Conservation (phyloP, 495 filamentous ascomycete species). For the Terfezia claveryi region DNA sequence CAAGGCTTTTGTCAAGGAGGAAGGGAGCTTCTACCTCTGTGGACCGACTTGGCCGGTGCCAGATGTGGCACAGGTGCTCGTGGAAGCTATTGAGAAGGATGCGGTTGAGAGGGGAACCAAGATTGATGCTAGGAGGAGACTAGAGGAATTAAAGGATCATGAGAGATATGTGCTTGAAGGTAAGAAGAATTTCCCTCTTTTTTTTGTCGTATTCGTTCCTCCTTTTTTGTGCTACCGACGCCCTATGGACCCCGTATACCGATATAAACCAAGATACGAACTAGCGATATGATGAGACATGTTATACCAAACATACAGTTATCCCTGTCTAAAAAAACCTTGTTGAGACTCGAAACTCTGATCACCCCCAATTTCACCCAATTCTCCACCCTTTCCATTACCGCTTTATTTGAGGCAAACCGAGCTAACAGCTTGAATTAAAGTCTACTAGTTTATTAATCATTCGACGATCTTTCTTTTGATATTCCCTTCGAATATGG, state of each 20-base stretch:
- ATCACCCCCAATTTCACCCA: too few relatives aligned
- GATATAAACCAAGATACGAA: slow-evolving; percentile 37
- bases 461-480: too few relatives aligned
- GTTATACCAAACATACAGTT: neutral
- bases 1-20: slow-evolving; percentile 67
- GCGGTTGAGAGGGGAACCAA: slow-evolving; percentile 49
- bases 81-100: slow-evolving; percentile 74
- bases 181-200: neutral
- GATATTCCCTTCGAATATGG: too few relatives aligned
- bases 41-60: slow-evolving; percentile 97
- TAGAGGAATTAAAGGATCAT: slow-evolving; percentile 87
- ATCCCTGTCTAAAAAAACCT: neutral
- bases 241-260: neutral
- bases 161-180: slow-evolving; percentile 82
- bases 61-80: slow-evolving; percentile 82
- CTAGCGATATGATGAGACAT: neutral
- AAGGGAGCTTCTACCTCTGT: slow-evolving; percentile 88
- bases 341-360: neutral
- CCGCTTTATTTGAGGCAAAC: too few relatives aligned
- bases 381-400: too few relatives aligned
- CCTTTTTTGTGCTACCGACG: neutral
- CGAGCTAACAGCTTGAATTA: too few relatives aligned
- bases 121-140: slow-evolving; percentile 76
- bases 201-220: neutral
- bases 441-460: too few relatives aligned